phyloP scores from a whole-genome alignment of 2,329 filamentous ascomycete species.

The Diaporthe amygdali region DNA sequence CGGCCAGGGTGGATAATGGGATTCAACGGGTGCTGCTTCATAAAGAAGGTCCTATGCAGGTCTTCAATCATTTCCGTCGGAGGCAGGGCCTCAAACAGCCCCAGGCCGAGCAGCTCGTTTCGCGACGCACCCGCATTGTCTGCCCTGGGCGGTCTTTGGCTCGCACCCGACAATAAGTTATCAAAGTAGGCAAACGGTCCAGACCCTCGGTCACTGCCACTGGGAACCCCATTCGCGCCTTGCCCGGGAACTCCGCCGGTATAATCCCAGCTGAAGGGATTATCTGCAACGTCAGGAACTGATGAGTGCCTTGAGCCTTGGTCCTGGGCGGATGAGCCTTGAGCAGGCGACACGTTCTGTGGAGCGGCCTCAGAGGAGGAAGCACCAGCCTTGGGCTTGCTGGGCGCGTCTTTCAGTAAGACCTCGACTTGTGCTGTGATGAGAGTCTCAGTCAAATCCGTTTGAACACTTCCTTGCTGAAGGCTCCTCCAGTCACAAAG shows the following conservation, averaged over 20 bases:
- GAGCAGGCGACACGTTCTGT: conserved; percentile 18
- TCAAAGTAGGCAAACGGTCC: conserved; percentile 1
- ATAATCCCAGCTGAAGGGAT: not conserved
- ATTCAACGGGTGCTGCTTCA: conserved; percentile 71
- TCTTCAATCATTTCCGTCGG: conserved; percentile 81
- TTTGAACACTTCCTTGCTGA: not conserved
- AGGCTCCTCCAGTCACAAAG: not conserved
- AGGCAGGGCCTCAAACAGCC: conserved; percentile 82
- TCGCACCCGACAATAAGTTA: not conserved
- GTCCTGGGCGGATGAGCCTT: not conserved
- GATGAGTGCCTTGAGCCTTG: not conserved
- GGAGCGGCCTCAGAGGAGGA: conserved; percentile 28
- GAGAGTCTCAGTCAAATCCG: conserved; percentile 28
- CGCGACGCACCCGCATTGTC: conserved; percentile 28
- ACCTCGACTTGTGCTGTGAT: conserved; percentile 79
- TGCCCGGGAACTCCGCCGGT: not conserved
- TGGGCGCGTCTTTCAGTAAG: conserved; percentile 70
- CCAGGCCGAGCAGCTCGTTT: conserved; percentile 78
- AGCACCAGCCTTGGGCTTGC: not conserved
- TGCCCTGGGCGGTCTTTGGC: conserved; percentile 1
- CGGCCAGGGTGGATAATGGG: conserved; percentile 81
- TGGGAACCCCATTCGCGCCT: not conserved
- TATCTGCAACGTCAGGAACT: not conserved
- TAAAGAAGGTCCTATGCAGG: conserved; percentile 80
- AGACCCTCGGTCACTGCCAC: not conserved